phyloP scores from a whole-genome alignment of 2,329 filamentous ascomycete species.

The Leptographium galeiforme region DNA sequence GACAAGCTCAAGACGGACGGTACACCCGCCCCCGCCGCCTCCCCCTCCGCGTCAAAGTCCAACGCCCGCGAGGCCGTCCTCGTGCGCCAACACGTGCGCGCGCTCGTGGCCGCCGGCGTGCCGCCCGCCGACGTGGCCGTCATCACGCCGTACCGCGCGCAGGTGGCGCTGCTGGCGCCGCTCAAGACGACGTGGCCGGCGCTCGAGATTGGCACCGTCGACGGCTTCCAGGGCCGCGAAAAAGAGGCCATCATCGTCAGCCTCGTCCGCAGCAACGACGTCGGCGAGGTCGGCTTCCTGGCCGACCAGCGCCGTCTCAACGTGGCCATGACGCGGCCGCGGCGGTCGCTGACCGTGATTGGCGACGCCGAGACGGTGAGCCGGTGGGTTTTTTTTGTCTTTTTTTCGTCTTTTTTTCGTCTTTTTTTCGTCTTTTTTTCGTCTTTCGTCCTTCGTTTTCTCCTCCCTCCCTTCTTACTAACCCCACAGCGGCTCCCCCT shows the following conservation, averaged over 20 bases:
- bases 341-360: conserved; percentile 77
- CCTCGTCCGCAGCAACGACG: conserved; percentile 80
- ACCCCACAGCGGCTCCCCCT: conserved; percentile 57
- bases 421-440: neutral
- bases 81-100: conserved; percentile 63
- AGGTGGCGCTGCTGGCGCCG: conserved; percentile 66
- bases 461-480: conserved; percentile 10
- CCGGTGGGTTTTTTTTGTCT: conserved; percentile 35
- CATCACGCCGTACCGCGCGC: conserved; percentile 92
- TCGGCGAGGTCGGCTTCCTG: conserved; percentile 83
- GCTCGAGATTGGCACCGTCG: conserved; percentile 89
- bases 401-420: neutral
- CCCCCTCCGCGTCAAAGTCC: too few relatives aligned
- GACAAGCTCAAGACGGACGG: too few relatives aligned
- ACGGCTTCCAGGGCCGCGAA: conserved; percentile 89
- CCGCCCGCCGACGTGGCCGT: conserved; percentile 77
- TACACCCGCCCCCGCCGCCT: too few relatives aligned
- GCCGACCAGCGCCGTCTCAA: conserved; percentile 86
- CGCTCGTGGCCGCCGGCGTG: conserved; percentile 65
- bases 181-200: conserved; percentile 72
- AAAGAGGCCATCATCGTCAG: conserved; percentile 92
- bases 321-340: conserved; percentile 93
- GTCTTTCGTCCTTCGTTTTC: neutral
- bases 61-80: conserved; percentile 83
- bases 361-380: conserved; percentile 90